These are phyloP conservation scores for Myxozyma monticola DNA, from an alignment of 805 yeast species.

Conservation along the genomic window DNA sequence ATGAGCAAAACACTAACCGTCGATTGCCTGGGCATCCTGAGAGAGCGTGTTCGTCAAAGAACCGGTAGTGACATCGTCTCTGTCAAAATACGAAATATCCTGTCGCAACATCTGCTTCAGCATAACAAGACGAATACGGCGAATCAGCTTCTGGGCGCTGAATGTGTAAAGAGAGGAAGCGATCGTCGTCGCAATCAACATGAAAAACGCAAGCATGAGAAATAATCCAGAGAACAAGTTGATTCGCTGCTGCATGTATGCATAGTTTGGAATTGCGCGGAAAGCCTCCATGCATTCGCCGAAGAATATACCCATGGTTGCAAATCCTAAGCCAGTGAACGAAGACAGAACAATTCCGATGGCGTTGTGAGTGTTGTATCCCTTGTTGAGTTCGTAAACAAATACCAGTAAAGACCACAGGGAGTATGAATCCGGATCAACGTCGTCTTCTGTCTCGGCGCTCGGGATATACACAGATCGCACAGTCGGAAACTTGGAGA, in stretches of 20 bases:
- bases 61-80: constrained; percentile 42
- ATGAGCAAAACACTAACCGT: constrained; percentile 23
- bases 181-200: constrained; percentile 1
- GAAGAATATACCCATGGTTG: constrained; percentile 17
- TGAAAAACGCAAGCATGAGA: constrained; percentile 15
- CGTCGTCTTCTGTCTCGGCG: not conserved
- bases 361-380: not conserved
- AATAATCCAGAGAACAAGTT: constrained; percentile 20
- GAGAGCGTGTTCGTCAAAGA: constrained; percentile 42
- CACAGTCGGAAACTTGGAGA: not conserved
- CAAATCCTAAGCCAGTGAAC: constrained; percentile 15
- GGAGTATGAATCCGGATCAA: not conserved
- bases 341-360: constrained; percentile 26
- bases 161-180: constrained; percentile 12
- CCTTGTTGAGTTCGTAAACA: not conserved
- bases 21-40: constrained; percentile 43
- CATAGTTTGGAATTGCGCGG: constrained; percentile 8
- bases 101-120: constrained; percentile 41
- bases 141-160: constrained; percentile 39
- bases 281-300: constrained; percentile 18
- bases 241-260: constrained; percentile 7
- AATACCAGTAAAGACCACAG: constrained; percentile 5
- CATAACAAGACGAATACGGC: constrained; percentile 38
- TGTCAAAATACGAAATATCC: constrained; percentile 43
- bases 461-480: not conserved